Evolutionary conservation across 352 stramenopile species (phyloP).

Genomic region (Pythium sukuiense): DNA sequence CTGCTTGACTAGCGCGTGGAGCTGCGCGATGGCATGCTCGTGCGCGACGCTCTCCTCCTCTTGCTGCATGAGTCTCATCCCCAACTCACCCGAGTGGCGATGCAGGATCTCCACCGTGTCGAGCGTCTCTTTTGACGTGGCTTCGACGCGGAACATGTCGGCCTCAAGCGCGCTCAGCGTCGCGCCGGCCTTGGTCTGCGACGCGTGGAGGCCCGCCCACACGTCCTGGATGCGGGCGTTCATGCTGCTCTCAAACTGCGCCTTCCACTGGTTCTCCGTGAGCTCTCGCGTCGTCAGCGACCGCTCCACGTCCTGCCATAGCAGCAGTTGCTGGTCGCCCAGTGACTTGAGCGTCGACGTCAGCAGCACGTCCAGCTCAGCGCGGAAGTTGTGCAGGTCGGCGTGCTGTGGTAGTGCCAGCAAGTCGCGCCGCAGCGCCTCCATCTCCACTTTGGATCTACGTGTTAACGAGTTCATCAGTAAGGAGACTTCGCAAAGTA

Average conservation of each 20-base stretch:
- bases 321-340: constrained; percentile 30
- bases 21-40: constrained; percentile 26
- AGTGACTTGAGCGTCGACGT: constrained; percentile 25
- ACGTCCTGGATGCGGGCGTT: constrained; percentile 52
- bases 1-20: constrained; percentile 31
- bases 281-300: constrained; percentile 40
- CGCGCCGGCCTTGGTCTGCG: constrained; percentile 39
- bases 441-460: constrained; percentile 45
- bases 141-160: constrained; percentile 53
- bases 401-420: constrained; percentile 32
- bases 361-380: constrained; percentile 38
- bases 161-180: constrained; percentile 40
- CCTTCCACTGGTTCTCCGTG: constrained; percentile 60
- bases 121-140: constrained; percentile 31
- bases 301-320: constrained; percentile 38
- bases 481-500: no score
- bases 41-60: constrained; percentile 26
- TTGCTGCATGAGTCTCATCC: constrained; percentile 9
- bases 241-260: constrained; percentile 47
- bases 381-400: constrained; percentile 43
- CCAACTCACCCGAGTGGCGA: constrained; percentile 1
- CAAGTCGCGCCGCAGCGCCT: constrained; percentile 40
- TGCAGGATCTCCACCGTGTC: constrained; percentile 6
- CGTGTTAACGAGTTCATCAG: no score
- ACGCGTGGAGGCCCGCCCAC: constrained; percentile 46